Evolutionary conservation across 176 grass and related monocot genomes (phyloP), one percentile per base, ranked within the genome.

Genomic region (Musa acuminata): DNA sequence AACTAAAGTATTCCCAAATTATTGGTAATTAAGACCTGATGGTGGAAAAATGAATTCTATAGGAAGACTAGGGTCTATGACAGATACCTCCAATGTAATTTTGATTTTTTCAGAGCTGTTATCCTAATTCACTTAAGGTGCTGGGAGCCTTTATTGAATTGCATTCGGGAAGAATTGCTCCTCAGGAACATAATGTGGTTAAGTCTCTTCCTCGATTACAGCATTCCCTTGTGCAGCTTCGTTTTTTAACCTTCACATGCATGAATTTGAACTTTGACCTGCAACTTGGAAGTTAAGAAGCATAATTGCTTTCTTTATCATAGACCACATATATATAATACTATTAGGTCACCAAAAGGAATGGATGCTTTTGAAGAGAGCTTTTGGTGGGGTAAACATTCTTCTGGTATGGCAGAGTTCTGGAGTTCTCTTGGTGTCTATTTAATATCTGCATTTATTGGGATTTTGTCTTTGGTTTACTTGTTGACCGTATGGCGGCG

Each of bases 381-480:
- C 64, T 51, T 87, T 2, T n/a, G 78, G 72, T 77, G 55, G 54
- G 25, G 74, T 51, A 84, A 22, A 52, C 66, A 67, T 63, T 74
- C 82, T 49, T 79, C 53, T 71, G 65, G 49, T 50, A 69, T 78
- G 66, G 53, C 75, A 76, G 76, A 84, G 9, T 82, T 87, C 68
- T 90, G 88, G 84, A 80, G 80, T 76, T 72, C 84, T 51, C 22
- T 77, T 78, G 57, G 64, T 63, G 72, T 62, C 69, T 90, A 50
- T 35, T 69, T 87, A 55, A 51, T 76, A 53, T 53, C 81, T 74
- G 76, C 50, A 27, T 25, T 80, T 21, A 49, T 87, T 57, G 76
- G 82, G 35, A 54, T 87, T 73, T 82, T 84, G 76, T 74, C 80
- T 72, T 69, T 90, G 53, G 64, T 84, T 54, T 82, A 90, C 50